Percentiles rank a stretch among this genome's conserved stretches.
phyloP scores from a whole-genome alignment of 805 yeast genomes.

The Candida saitoana region DNA sequence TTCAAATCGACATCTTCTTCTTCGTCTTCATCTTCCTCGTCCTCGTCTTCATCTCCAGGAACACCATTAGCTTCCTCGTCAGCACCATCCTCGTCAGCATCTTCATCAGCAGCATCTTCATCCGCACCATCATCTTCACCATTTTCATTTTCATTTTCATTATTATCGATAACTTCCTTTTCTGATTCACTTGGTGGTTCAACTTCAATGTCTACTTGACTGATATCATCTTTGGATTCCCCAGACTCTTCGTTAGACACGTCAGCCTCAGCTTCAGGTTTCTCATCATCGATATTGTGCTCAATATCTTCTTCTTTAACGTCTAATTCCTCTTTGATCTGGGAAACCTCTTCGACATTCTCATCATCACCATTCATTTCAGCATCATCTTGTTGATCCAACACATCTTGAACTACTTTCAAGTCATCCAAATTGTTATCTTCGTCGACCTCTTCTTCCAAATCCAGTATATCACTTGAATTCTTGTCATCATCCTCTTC shows the following conservation, averaged over 20 bases:
- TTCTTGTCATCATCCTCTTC: constrained; percentile 5
- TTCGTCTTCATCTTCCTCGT: constrained; percentile 12
- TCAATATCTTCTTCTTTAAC: neutral
- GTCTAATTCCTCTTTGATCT: neutral
- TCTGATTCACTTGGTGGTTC: constrained; percentile 19
- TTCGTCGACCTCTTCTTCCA: constrained; percentile 2
- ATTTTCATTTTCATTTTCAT: constrained; percentile 11
- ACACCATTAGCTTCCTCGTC: constrained; percentile 18
- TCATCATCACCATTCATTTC: neutral
- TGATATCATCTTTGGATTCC: constrained; percentile 1
- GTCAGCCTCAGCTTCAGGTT: neutral
- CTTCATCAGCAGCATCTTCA: constrained; percentile 14
- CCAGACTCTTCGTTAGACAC: constrained; percentile 10
- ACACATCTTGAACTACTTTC: neutral
- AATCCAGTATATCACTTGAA: neutral
- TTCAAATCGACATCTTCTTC: constrained; percentile 23
- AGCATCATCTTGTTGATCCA: constrained; percentile 1
- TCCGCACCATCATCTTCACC: constrained; percentile 11
- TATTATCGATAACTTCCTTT: constrained; percentile 14
- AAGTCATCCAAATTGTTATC: constrained; percentile 1
- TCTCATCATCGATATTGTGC: neutral
- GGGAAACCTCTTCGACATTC: neutral
- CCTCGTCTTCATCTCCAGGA: constrained; percentile 12
- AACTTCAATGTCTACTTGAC: constrained; percentile 11
- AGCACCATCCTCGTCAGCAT: constrained; percentile 9